phyloP scores from a whole-genome alignment of 495 filamentous ascomycete genomes.

The Jackrogersella multiformis region DNA sequence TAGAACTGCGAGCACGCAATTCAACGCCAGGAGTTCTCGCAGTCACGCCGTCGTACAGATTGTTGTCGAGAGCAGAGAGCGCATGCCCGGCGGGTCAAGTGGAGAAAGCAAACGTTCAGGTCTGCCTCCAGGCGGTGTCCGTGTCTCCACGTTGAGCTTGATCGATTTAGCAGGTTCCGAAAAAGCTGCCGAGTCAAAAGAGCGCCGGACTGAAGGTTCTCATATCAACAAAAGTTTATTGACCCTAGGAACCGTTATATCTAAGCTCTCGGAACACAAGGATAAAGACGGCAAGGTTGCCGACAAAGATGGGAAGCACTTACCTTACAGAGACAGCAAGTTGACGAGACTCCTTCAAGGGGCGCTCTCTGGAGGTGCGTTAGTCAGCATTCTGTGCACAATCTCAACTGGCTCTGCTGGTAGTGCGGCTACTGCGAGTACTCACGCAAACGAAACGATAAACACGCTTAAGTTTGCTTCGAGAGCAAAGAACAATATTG shows the following conservation, averaged over 20 bases:
- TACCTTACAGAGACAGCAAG: constrained; percentile 97
- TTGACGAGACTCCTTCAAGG: constrained; percentile 92
- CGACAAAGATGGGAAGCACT: constrained; percentile 85
- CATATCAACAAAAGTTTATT: constrained; percentile 98
- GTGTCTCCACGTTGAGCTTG: constrained; percentile 92
- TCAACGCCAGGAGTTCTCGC: constrained; percentile 93
- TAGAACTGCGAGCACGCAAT: constrained; percentile 91
- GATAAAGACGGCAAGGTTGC: constrained; percentile 79
- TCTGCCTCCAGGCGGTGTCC: constrained; percentile 86
- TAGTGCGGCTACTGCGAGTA: constrained; percentile 67
- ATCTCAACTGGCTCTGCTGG: constrained; percentile 80
- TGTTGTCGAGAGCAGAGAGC: constrained; percentile 94
- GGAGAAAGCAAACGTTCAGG: constrained; percentile 77
- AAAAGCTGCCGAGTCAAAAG: constrained; percentile 93
- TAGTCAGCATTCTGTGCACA: constrained; percentile 97
- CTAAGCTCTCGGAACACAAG: constrained; percentile 80
- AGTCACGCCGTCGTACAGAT: constrained; percentile 99
- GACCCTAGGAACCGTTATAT: constrained; percentile 94
- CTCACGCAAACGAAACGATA: constrained; percentile 85
- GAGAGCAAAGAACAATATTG: constrained; percentile 95
- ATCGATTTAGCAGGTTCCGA: constrained; percentile 98
- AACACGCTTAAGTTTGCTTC: constrained; percentile 98
- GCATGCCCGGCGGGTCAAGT: constrained; percentile 63
- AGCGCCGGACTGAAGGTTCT: constrained; percentile 91
- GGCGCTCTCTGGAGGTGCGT: constrained; percentile 89